These are phyloP conservation scores for Suhomyces prunicola DNA, from an alignment of 805 yeast genomes.

Conservation along the genomic window DNA sequence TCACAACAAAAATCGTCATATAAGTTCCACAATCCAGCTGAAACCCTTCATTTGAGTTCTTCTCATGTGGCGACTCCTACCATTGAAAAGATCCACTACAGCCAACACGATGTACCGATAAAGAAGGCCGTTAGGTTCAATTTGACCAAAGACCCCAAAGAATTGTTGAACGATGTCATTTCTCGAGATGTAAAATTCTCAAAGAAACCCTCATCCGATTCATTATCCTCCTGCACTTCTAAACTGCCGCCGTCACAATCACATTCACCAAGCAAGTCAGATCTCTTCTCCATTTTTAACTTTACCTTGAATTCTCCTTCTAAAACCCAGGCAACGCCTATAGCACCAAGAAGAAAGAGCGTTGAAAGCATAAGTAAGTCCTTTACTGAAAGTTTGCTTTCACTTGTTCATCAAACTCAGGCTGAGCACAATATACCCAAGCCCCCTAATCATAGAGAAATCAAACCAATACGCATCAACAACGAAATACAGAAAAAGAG, in stretches of 20 bases:
- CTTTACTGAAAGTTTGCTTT: slow-evolving; percentile 28
- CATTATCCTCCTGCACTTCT: slow-evolving; percentile 2
- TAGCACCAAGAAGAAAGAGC: slow-evolving; percentile 12
- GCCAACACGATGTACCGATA: neutral
- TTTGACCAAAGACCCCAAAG: slow-evolving; percentile 11
- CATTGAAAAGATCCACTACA: slow-evolving; percentile 28
- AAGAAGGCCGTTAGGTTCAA: slow-evolving; percentile 1
- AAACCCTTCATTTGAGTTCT: slow-evolving; percentile 16
- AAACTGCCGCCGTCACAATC: neutral
- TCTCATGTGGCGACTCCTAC: slow-evolving; percentile 25
- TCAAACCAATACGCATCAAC: slow-evolving; percentile 21
- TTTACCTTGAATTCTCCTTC: slow-evolving; percentile 17
- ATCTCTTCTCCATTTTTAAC: slow-evolving; percentile 16
- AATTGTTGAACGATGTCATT: slow-evolving; percentile 17
- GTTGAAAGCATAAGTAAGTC: slow-evolving; percentile 24
- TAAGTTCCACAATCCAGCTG: slow-evolving; percentile 39
- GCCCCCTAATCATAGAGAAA: slow-evolving; percentile 11
- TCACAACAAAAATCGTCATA: slow-evolving; percentile 5
- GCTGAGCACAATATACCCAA: slow-evolving; percentile 1
- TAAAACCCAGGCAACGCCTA: slow-evolving; percentile 2
- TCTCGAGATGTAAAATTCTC: slow-evolving; percentile 6
- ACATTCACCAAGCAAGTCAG: slow-evolving; percentile 5
- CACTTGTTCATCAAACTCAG: slow-evolving; percentile 14
- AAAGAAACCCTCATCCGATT: neutral
- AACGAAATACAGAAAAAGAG: slow-evolving; percentile 31